Conservation (phyloP, 176 grass and related monocot species). For the Panicum miliaceum region DNA sequence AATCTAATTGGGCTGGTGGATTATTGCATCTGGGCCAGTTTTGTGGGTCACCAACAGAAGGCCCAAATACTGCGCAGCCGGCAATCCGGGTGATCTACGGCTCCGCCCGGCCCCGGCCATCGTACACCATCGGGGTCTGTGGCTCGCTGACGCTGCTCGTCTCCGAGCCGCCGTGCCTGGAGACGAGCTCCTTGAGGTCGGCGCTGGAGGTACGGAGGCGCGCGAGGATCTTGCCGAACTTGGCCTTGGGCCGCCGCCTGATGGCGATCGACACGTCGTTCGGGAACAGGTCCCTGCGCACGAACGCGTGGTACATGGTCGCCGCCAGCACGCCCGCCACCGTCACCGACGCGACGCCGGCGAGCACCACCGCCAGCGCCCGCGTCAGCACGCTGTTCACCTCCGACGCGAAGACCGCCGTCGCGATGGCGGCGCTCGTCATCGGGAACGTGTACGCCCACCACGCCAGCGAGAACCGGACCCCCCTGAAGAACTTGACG, state of each 20-base stretch:
- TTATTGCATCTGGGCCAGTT: not conserved
- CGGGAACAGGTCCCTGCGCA: slow-evolving; percentile 71
- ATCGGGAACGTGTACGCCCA: slow-evolving; percentile 94
- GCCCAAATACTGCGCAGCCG: not conserved
- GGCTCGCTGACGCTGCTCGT: not conserved
- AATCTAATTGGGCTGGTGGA: not conserved
- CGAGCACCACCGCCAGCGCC: slow-evolving; percentile 43
- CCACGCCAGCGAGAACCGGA: slow-evolving; percentile 74
- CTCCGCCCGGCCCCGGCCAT: not conserved
- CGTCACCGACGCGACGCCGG: slow-evolving; percentile 53
- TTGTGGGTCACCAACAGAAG: not conserved
- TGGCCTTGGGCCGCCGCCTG: slow-evolving; percentile 51
- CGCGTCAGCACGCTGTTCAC: slow-evolving; percentile 43
- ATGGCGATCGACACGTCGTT: slow-evolving; percentile 92
- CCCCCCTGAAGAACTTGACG: slow-evolving; percentile 48
- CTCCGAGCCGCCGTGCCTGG: slow-evolving; percentile 6
- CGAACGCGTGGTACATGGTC: slow-evolving; percentile 68
- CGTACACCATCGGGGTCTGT: not conserved
- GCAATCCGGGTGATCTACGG: not conserved
- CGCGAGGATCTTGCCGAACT: slow-evolving; percentile 62
- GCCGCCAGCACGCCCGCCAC: slow-evolving; percentile 55
- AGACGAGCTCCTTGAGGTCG: slow-evolving; percentile 55
- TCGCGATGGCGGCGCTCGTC: slow-evolving; percentile 59
- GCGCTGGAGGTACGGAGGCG: slow-evolving; percentile 54
- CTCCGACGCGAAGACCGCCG: slow-evolving; percentile 58